Evolutionary conservation across 805 yeast species (phyloP), one percentile per base, ranked within the genome.

Genomic region (Lachancea mirantina): DNA sequence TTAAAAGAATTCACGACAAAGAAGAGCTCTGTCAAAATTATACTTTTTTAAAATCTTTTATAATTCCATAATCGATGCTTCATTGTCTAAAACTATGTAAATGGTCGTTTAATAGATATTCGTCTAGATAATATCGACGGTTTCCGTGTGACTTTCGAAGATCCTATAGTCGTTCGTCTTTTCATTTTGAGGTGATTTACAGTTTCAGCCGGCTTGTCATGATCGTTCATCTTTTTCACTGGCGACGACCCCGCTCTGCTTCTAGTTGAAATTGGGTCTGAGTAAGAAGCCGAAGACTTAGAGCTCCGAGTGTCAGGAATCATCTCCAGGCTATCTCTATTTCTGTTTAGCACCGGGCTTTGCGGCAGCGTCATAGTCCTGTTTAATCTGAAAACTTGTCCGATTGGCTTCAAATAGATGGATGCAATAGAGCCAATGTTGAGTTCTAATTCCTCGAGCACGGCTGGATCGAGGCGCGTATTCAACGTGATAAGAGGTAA

Each of bases 361-460:
- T 51, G 43, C 0, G 72, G 64, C 23, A 84, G 56, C 14, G 44
- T 42, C 40, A 65, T 77, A 1, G 68, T 57, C 40, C 71, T 78
- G 2, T 82, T 67, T 20, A 71, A 54, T 25, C 94, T 64, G 64
- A 87, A 87, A 2, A 87, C 85, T 46, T 74, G 82, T n/a, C 71
- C 70, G 6, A 84, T 79, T 0, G 95, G 94, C 45, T 85, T 82
- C 46, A 88, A 61, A 50, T 87, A 89, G 9, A 88, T 74, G 0
- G 94, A 78, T 0, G 94, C 88, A 33, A 89, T 60, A 0, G 87
- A 65, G 1, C 96, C 96, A 20, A 88, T 76, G 43, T 76, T 78
- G 41, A 87, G 62, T 46, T 84, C 94, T 34, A 88, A 61, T 49
- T 88, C 96, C 45, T 87, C 94, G 21, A 88, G 55, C 9, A 81